Percentiles rank a stretch among this genome's conserved stretches.
Evolutionary conservation across 176 grass and related monocot genomes (phyloP).

Genomic region (Puccinellia tenuiflora): DNA sequence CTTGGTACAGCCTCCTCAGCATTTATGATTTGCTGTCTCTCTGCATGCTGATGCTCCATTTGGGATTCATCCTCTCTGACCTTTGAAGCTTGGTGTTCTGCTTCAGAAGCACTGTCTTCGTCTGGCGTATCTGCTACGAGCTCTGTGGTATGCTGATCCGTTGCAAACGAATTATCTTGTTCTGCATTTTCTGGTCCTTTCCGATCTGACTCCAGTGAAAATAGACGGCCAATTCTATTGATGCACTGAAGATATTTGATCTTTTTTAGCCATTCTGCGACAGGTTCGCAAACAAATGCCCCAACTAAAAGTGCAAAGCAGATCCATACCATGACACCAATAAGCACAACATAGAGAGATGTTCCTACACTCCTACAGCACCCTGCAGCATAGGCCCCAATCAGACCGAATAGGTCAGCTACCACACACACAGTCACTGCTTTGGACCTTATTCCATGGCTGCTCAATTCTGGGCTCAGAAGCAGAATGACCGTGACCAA

Average conservation of each 20-base stretch:
- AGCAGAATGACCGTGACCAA: conserved; percentile 24
- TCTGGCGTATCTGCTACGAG: background rate
- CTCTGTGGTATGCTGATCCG: background rate
- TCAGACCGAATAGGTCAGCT: conserved; percentile 19
- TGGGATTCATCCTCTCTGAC: background rate
- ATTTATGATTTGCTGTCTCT: background rate
- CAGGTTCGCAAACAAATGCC: background rate
- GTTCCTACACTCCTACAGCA: conserved; percentile 11
- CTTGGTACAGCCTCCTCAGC: background rate
- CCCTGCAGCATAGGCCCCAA: conserved; percentile 29
- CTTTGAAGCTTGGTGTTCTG: background rate
- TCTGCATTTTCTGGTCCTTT: background rate
- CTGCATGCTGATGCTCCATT: background rate
- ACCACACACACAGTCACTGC: background rate
- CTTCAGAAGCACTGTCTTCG: background rate
- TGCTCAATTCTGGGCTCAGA: conserved; percentile 19
- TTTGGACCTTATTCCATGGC: conserved; percentile 20
- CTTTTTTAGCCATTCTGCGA: background rate
- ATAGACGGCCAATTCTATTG: background rate
- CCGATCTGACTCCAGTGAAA: background rate
- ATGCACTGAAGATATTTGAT: background rate
- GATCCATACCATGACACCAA: conserved; percentile 17
- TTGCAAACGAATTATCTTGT: background rate
- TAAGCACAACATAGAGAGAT: background rate
- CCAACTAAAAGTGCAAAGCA: background rate